Evolutionary conservation across 2,329 filamentous ascomycete genomes (phyloP), one percentile per base, ranked within the genome.

Genomic region (Trichoderma brevicompactum): DNA sequence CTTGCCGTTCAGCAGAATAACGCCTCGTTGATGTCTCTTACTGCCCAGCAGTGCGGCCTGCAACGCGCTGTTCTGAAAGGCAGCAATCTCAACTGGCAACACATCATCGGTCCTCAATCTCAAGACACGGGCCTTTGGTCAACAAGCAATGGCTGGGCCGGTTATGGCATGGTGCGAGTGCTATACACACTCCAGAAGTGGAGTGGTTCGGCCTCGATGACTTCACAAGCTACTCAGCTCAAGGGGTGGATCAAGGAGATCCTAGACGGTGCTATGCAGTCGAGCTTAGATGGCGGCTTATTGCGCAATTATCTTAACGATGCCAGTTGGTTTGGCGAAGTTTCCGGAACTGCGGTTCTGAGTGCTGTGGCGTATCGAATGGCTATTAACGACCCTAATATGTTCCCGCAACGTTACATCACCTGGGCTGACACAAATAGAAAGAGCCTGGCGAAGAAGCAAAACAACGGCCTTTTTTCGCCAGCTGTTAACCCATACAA

Each of bases 111-210:
- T n/a, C 62, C 67, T 3, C 65, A 67, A 34, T 67, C 67, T 23
- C 67, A 67, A 46, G 67, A 68, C 44, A 61, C 46, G 12, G 67
- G 67, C 13, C 62, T 68, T 43, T 68, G 67, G 67, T 68, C 67
- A 32, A 65, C 67, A 23, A 49, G 67, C 32, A 68, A 68, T 41
- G 66, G 59, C 44, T 68, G 66, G 66, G 66, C 64, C 19, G 34
- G 32, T 44, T 68, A 66, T 49, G 66, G 66, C 32, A 68, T 68
- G 66, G 55, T 62, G 23, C 66, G 66, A 40, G 66, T 68, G 36
- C 65, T 68, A 36, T 43, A 68, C 43, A 68, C 66, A 7, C 49
- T 66, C 8, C 66, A 68, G 43, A 66, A 66, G 61, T 68, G 66
- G 66, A 55, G 58, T 19, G 64, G 46, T 9, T 64, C 64, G 8